Evolutionary conservation across 2,329 filamentous ascomycete genomes (phyloP).

Genomic region (Geosmithia morbida): DNA sequence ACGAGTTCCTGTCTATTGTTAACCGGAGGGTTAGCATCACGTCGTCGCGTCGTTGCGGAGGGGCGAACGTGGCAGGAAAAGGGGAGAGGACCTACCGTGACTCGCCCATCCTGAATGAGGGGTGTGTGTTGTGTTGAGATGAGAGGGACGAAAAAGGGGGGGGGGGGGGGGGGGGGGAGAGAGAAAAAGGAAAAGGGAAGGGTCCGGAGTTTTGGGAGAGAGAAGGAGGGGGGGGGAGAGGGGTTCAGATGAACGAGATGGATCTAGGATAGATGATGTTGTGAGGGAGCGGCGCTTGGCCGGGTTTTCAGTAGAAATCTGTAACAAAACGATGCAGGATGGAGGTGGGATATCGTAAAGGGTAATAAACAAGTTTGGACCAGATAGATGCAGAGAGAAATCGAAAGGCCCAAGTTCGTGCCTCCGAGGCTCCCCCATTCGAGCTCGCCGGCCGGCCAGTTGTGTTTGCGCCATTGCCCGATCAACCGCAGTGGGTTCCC

Average conservation of each 20-base stretch:
- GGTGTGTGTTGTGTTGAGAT: neutral
- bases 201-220: too few species aligned
- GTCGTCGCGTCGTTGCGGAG: neutral
- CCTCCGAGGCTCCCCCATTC: slow-evolving; percentile 5
- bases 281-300: too few species aligned
- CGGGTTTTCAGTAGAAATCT: too few species aligned
- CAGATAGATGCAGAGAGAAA: slow-evolving; percentile 6
- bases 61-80: slow-evolving; percentile 2
- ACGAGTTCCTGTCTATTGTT: slow-evolving; percentile 80
- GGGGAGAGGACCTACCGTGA: slow-evolving; percentile 22
- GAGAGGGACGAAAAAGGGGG: slow-evolving; percentile 1
- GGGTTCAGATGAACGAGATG: too few species aligned
- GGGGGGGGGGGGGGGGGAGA: neutral
- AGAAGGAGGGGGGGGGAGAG: slow-evolving; percentile 1
- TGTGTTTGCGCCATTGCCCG: slow-evolving; percentile 10
- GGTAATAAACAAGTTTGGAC: neutral
- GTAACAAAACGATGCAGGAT: too few species aligned
- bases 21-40: neutral
- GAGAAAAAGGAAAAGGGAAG: neutral
- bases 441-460: neutral
- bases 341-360: too few species aligned
- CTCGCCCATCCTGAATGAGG: slow-evolving; percentile 27
- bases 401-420: slow-evolving; percentile 8
- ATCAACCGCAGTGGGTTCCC: slow-evolving; percentile 19
- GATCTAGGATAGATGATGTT: too few species aligned